Percentiles rank a stretch among this genome's conserved stretches.
Conservation (phyloP, 495 filamentous ascomycete genomes). For the Trichoderma parareesei region DNA sequence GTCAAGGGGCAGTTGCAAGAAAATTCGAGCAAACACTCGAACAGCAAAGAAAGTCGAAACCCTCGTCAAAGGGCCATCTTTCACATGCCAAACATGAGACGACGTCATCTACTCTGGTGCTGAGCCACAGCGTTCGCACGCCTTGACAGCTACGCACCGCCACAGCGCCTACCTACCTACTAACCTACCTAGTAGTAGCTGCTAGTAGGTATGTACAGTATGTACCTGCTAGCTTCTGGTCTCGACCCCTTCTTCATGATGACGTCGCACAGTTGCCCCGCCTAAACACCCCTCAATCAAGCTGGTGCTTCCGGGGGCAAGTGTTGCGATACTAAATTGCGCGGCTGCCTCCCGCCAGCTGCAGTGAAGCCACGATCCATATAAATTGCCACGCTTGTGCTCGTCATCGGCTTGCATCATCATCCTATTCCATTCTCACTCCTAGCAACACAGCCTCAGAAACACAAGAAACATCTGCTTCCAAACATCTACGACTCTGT, state of each 20-base stretch:
- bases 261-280: conserved; percentile 4
- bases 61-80: no score
- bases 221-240: not conserved
- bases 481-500: no score
- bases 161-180: no score
- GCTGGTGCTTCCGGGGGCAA: not conserved
- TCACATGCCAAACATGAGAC: no score
- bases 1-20: no score
- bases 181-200: no score
- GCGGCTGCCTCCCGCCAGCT: not conserved
- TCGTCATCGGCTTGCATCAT: no score
- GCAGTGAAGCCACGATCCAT: not conserved
- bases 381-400: not conserved
- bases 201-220: no score
- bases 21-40: no score
- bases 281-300: not conserved
- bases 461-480: not conserved
- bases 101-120: not conserved
- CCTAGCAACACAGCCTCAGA: not conserved
- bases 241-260: conserved; percentile 9
- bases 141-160: not conserved
- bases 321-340: not conserved
- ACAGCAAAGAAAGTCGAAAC: no score
- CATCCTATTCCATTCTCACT: not conserved
- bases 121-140: not conserved